Evolutionary conservation across 306 rosid genomes (phyloP), one percentile per base, ranked within the genome.

Genomic region (Castanopsis chinensis): DNA sequence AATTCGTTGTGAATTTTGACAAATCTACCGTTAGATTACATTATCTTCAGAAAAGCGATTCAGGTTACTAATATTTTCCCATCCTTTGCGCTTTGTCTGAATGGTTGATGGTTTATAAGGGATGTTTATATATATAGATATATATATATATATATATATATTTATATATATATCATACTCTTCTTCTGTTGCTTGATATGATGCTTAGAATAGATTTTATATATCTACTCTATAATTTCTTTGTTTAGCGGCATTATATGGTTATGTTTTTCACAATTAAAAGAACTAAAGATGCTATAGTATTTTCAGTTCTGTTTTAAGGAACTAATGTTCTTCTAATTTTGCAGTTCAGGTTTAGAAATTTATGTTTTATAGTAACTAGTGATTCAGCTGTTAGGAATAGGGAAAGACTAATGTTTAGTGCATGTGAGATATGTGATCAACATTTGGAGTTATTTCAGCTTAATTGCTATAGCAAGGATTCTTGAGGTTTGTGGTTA

Each of bases 1-100:
- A n/a, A n/a, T n/a, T n/a, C n/a, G n/a, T n/a, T n/a, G n/a, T n/a
- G n/a, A n/a, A n/a, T n/a, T n/a, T n/a, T n/a, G n/a, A n/a, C n/a
- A n/a, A n/a, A n/a, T n/a, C n/a, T n/a, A n/a, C n/a, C n/a, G n/a
- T n/a, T n/a, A n/a, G n/a, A n/a, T n/a, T n/a, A n/a, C n/a, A n/a
- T n/a, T n/a, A n/a, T n/a, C n/a, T n/a, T n/a, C 88, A 80, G 92
- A 95, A 86, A 95, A 92, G 85, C 90, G 97, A 82, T 95, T 95
- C 92, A 95, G 99, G 99, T 95, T 68, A 54, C 30, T 74, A 57
- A 15, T 54, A 12, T 51, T 56, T 55, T 60, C 25, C 56, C 72
- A 30, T 28, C 58, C 56, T 58, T 74, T 59, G 30, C 45, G 57
- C 1, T 33, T 28, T 76, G 69, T 58, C 69, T 41, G n/a, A 35